These are phyloP conservation scores for Fraxinus quadrangulata DNA, from an alignment of 257 asterid genomes.

Conservation along the genomic window DNA sequence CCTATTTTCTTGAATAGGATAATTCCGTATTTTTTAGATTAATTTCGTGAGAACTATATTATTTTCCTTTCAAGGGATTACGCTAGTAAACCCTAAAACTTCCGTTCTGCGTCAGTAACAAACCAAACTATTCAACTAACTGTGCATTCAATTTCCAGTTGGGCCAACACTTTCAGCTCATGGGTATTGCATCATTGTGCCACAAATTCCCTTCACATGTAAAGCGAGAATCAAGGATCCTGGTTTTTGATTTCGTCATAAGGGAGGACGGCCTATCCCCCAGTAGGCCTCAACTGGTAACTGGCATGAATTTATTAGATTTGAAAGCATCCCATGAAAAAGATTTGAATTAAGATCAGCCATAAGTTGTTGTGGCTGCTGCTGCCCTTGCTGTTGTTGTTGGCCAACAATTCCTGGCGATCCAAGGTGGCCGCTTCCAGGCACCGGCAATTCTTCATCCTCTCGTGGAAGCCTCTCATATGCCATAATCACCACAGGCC, in stretches of 20 bases:
- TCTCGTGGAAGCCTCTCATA: slow-evolving; percentile 89
- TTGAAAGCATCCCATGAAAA: slow-evolving; percentile 62
- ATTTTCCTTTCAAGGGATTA: too few relatives aligned
- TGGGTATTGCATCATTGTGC: too few relatives aligned
- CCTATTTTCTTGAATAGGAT: too few relatives aligned
- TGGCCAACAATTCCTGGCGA: slow-evolving; percentile 45
- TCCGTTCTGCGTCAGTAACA: too few relatives aligned
- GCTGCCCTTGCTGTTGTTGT: slow-evolving; percentile 10
- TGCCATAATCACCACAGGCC: slow-evolving; percentile 89
- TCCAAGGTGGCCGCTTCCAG: slow-evolving; percentile 37
- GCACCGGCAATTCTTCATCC: slow-evolving; percentile 52
- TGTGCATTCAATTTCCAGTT: too few relatives aligned
- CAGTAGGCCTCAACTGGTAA: slow-evolving; percentile 72
- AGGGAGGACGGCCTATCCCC: slow-evolving; percentile 73
- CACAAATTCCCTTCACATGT: too few relatives aligned
- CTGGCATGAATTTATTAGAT: slow-evolving; percentile 68
- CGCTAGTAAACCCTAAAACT: too few relatives aligned
- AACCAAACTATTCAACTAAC: too few relatives aligned
- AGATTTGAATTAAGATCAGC: slow-evolving; percentile 37
- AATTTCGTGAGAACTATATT: too few relatives aligned
- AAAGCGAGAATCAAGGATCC: background rate
- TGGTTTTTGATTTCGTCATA: slow-evolving; percentile 26
- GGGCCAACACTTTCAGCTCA: too few relatives aligned
- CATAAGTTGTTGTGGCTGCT: slow-evolving; percentile 29
- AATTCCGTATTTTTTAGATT: too few relatives aligned